Evolutionary conservation across 2,329 filamentous ascomycete species (phyloP).

Genomic region (Exophiala sp.): DNA sequence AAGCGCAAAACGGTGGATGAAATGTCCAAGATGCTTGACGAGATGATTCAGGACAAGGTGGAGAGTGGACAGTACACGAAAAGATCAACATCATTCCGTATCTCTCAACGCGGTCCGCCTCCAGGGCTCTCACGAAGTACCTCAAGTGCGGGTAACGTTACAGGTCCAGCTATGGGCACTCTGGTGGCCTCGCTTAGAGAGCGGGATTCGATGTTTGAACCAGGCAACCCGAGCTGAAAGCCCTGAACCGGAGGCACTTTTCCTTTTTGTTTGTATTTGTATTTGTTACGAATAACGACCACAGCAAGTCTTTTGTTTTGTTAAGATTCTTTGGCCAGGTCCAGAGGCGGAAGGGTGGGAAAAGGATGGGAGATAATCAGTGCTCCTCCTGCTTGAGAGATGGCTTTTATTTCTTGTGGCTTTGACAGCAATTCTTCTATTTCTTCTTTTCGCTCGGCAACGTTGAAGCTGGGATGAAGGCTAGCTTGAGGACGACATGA

Average conservation of each 20-base stretch:
- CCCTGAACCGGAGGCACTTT: neutral
- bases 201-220: slow-evolving; percentile 23
- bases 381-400: neutral
- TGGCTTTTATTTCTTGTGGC: slow-evolving; percentile 10
- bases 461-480: neutral
- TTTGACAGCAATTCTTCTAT: slow-evolving; percentile 18
- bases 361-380: neutral
- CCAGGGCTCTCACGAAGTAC: slow-evolving; percentile 32
- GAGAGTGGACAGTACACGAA: slow-evolving; percentile 70
- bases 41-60: slow-evolving; percentile 90
- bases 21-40: slow-evolving; percentile 88
- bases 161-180: slow-evolving; percentile 30
- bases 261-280: slow-evolving; percentile 19
- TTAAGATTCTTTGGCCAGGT: neutral
- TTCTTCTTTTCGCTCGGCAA: slow-evolving; percentile 12
- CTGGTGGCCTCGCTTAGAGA: slow-evolving; percentile 27
- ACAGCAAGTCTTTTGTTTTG: slow-evolving; percentile 9
- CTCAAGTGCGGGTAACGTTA: slow-evolving; percentile 12
- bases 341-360: too few species aligned
- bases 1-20: slow-evolving; percentile 75
- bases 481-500: neutral
- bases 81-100: slow-evolving; percentile 65
- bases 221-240: slow-evolving; percentile 19
- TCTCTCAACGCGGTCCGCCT: slow-evolving; percentile 36
- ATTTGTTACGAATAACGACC: slow-evolving; percentile 18